Percentiles rank a stretch among this genome's conserved stretches.
Conservation (phyloP, 169 alveolate genomes). For the Eimeria falciformis region DNA sequence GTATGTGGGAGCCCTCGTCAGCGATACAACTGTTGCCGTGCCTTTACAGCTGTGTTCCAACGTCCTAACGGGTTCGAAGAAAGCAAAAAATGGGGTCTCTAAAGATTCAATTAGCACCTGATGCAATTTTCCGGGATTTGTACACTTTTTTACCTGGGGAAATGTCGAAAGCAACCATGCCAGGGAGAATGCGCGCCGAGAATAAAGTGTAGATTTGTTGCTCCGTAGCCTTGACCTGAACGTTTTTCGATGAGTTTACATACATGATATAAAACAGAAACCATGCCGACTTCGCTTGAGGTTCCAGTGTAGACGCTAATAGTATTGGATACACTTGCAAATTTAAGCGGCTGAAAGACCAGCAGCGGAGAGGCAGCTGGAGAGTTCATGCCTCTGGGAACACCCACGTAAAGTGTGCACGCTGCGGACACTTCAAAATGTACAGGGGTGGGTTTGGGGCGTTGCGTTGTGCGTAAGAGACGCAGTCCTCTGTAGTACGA, state of each 20-base stretch:
- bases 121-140: too few relatives aligned
- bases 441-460: constrained; percentile 11
- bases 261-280: too few relatives aligned
- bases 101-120: background rate
- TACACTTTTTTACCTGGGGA: constrained; percentile 23
- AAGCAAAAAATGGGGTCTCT: constrained; percentile 40
- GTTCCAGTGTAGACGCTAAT: constrained; percentile 32
- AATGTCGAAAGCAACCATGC: background rate
- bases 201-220: background rate
- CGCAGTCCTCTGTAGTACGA: constrained; percentile 83
- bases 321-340: background rate
- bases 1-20: background rate
- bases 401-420: constrained; percentile 82
- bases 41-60: constrained; percentile 21
- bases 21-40: background rate
- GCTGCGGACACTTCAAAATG: constrained; percentile 80
- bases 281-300: background rate
- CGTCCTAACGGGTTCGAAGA: constrained; percentile 5
- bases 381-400: constrained; percentile 76
- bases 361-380: background rate
- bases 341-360: background rate
- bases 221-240: constrained; percentile 12
- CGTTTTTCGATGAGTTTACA: background rate
- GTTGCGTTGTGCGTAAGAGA: constrained; percentile 77
- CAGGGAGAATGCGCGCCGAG: background rate